phyloP scores from a whole-genome alignment of 2,329 filamentous ascomycete genomes.

The Dothideomycetes sp. region DNA sequence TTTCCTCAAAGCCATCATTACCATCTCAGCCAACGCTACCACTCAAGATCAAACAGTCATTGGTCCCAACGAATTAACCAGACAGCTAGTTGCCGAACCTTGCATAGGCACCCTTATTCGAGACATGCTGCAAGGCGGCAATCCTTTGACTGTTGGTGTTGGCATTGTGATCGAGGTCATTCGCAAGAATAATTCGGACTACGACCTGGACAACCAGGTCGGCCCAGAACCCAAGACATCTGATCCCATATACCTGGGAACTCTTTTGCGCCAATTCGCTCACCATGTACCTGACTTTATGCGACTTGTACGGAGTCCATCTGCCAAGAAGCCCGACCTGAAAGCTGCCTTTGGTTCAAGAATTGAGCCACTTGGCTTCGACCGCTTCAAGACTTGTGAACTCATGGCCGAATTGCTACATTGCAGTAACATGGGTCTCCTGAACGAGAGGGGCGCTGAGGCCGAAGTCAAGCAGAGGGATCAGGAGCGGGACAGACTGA shows the following conservation, averaged over 20 bases:
- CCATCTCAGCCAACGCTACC: constrained; percentile 94
- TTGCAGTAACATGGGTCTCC: constrained; percentile 94
- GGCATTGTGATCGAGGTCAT: constrained; percentile 98
- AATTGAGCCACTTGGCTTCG: constrained; percentile 91
- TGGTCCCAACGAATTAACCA: constrained; percentile 90
- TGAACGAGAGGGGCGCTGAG: constrained; percentile 87
- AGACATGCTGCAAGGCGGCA: constrained; percentile 88
- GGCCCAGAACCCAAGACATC: constrained; percentile 72
- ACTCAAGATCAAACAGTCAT: constrained; percentile 99
- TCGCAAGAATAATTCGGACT: constrained; percentile 98
- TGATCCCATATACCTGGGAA: constrained; percentile 93
- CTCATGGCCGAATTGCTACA: constrained; percentile 95
- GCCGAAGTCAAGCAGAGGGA: constrained; percentile 74
- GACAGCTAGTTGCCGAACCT: constrained; percentile 77
- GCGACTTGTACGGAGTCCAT: constrained; percentile 71
- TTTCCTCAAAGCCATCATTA: constrained; percentile 97
- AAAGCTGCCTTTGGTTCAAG: constrained; percentile 81
- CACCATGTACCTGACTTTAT: constrained; percentile 90
- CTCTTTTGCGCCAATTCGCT: constrained; percentile 77
- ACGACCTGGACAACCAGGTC: constrained; percentile 82
- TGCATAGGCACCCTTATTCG: constrained; percentile 78
- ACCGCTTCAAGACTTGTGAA: constrained; percentile 97
- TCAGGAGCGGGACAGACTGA: constrained; percentile 66
- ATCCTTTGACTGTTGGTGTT: constrained; percentile 88
- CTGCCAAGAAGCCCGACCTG: constrained; percentile 61